Evolutionary conservation across 129 eudicot genomes (phyloP).

Genomic region (Ambrosia trifida): DNA sequence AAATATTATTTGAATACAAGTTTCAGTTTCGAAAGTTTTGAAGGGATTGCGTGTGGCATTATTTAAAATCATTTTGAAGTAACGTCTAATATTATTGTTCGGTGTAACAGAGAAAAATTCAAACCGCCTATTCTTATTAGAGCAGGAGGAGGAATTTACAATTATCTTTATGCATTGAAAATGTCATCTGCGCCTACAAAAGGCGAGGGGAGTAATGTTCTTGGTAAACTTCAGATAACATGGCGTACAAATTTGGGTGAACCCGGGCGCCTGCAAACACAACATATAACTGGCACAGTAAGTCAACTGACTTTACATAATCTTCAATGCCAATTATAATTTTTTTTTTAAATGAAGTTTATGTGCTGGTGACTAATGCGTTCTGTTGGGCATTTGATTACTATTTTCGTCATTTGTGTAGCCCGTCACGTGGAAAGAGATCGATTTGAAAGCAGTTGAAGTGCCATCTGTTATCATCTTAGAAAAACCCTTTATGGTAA

Average conservation of each 20-base stretch:
- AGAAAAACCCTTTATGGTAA: slow-evolving; percentile 83
- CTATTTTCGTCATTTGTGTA: slow-evolving; percentile 39
- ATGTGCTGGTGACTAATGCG: not conserved
- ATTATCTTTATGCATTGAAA: slow-evolving; percentile 79
- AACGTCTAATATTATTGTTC: not conserved
- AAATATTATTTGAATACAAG: not conserved
- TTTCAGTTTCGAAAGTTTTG: not conserved
- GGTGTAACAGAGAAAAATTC: slow-evolving; percentile 54
- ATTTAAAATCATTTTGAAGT: slow-evolving; percentile 9
- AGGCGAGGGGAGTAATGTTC: slow-evolving; percentile 80
- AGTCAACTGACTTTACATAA: slow-evolving; percentile 28
- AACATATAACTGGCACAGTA: slow-evolving; percentile 89
- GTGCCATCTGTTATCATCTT: slow-evolving; percentile 68
- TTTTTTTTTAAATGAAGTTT: not conserved
- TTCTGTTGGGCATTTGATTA: slow-evolving; percentile 14
- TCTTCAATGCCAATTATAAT: not conserved
- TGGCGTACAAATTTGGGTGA: slow-evolving; percentile 99
- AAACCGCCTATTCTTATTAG: slow-evolving; percentile 82
- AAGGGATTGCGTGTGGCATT: not conserved
- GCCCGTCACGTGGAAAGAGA: slow-evolving; percentile 77
- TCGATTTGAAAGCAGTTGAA: slow-evolving; percentile 73
- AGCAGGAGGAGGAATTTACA: slow-evolving; percentile 90
- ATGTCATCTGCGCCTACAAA: slow-evolving; percentile 51
- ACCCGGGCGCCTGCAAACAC: slow-evolving; percentile 98
- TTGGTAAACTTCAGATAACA: slow-evolving; percentile 95